These are phyloP conservation scores for Aspergillus fijiensis DNA, from an alignment of 2,329 filamentous ascomycete species.

Conservation along the genomic window DNA sequence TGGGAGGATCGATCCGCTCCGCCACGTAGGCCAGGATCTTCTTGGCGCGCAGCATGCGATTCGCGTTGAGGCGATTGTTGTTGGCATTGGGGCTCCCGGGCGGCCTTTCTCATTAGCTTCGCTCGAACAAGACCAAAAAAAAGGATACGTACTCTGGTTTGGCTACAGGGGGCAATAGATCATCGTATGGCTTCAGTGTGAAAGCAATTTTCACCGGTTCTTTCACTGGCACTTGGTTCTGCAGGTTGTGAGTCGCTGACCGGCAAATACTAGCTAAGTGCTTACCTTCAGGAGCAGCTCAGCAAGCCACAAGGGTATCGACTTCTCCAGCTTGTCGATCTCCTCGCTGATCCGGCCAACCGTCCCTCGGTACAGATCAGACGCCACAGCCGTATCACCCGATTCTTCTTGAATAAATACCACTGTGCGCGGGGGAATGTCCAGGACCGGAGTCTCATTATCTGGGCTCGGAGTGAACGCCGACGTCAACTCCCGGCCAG, in stretches of 20 bases:
- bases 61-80: constrained; percentile 87
- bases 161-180: constrained; percentile 71
- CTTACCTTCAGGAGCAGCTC: constrained; percentile 73
- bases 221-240: constrained; percentile 80
- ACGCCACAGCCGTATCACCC: constrained; percentile 63
- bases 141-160: constrained; percentile 63
- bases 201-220: constrained; percentile 98
- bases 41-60: constrained; percentile 91
- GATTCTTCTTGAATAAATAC: constrained; percentile 67
- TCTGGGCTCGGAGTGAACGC: constrained; percentile 45
- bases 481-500: constrained; percentile 37
- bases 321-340: constrained; percentile 78
- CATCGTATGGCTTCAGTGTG: constrained; percentile 77
- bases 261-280: not conserved
- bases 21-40: constrained; percentile 93
- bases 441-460: constrained; percentile 47
- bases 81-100: constrained; percentile 26
- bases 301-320: constrained; percentile 87
- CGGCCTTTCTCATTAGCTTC: constrained; percentile 17
- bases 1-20: constrained; percentile 76
- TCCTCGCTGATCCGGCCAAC: constrained; percentile 75
- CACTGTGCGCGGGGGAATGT: constrained; percentile 51
- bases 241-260: constrained; percentile 14
- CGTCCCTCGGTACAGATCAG: constrained; percentile 88
- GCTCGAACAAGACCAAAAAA: not conserved